Evolutionary conservation across 2,329 filamentous ascomycete genomes (phyloP), one percentile per base, ranked within the genome.

Genomic region (Penicillium sp.): DNA sequence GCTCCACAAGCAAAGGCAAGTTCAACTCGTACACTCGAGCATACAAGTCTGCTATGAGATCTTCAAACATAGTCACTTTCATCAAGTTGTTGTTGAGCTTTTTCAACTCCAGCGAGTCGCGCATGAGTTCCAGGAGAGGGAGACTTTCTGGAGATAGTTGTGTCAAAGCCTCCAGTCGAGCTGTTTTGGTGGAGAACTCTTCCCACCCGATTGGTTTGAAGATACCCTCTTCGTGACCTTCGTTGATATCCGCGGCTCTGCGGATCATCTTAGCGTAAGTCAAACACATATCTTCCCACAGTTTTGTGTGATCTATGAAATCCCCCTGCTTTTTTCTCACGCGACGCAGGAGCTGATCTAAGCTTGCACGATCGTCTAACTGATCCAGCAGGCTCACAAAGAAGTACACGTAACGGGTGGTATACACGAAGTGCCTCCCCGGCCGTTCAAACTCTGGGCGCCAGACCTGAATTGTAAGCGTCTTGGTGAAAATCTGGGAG

Each of bases 381-480:
- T 91, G 85, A 45, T 89, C 85, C 6, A 97, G 81, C 7, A 97
- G 81, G 57, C 85, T 83, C 13, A 92, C 87, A 76, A 96, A 92
- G 71, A 95, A 95, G 19, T 88, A 87, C 1, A 92, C 89, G 71
- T 97, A 97, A 64, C 90, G 88, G 52, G 91, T 88, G 0, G 92
- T 97, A 74, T 95, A 97, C 40, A 97, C 92, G 71, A 96, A 95
- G 74, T 97, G 93, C 19, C 93, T 86, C 0, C 93, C 93, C 0
- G 92, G 83, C 25, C 89, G 82, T 74, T 97, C 93, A 51, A 91
- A 88, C 66, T 97, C 93, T 40, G 93, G 95, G 68, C 93, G 94
- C 93, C 93, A 97, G 4, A 97, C 92, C 71, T 96, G 94, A 75
- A 97, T 88, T 1, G 91, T 89, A 89, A 96, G 96, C 0, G 92